A percentile compares a stretch with the other conserved stretches of the same genome.
Evolutionary conservation across 2,329 filamentous ascomycete species (phyloP).

Genomic region (Graphiopsis chlorocephala): DNA sequence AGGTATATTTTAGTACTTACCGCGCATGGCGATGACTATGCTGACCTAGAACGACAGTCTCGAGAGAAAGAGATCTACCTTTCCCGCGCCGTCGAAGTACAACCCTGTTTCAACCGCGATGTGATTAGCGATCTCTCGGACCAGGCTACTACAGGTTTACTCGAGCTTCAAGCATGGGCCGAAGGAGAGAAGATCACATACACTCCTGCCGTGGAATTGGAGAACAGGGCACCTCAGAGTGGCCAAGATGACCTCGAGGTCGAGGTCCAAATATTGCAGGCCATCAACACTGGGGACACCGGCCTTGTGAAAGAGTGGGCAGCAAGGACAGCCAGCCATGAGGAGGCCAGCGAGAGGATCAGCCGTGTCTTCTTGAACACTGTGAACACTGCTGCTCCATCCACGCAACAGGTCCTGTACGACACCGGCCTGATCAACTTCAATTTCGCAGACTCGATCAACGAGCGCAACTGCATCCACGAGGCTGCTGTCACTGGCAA

Average conservation of each 20-base stretch:
- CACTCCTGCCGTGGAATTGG: constrained; percentile 35
- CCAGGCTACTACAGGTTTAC: constrained; percentile 90
- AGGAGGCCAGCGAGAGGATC: constrained; percentile 69
- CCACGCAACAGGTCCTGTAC: constrained; percentile 72
- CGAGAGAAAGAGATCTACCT: constrained; percentile 97
- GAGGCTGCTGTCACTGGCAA: constrained; percentile 96
- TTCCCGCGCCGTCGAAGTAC: constrained; percentile 91
- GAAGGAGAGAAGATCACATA: constrained; percentile 90
- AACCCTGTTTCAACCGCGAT: constrained; percentile 96
- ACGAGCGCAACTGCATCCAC: constrained; percentile 92
- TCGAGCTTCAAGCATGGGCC: constrained; percentile 94
- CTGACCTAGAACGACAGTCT: constrained; percentile 55
- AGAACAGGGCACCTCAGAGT: constrained; percentile 37
- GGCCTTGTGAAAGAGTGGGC: constrained; percentile 77
- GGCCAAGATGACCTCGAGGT: constrained; percentile 85
- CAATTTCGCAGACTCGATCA: constrained; percentile 95
- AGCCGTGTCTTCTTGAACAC: constrained; percentile 88
- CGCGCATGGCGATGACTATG: constrained; percentile 3
- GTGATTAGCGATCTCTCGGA: constrained; percentile 96
- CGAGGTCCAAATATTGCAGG: constrained; percentile 83
- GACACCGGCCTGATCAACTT: constrained; percentile 81
- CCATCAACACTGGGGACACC: constrained; percentile 77
- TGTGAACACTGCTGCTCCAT: constrained; percentile 77
- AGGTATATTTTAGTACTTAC: constrained; percentile 52
- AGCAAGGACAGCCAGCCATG: constrained; percentile 62